phyloP scores from a whole-genome alignment of 2,329 filamentous ascomycete genomes.

The Cyphellophora attinorum region DNA sequence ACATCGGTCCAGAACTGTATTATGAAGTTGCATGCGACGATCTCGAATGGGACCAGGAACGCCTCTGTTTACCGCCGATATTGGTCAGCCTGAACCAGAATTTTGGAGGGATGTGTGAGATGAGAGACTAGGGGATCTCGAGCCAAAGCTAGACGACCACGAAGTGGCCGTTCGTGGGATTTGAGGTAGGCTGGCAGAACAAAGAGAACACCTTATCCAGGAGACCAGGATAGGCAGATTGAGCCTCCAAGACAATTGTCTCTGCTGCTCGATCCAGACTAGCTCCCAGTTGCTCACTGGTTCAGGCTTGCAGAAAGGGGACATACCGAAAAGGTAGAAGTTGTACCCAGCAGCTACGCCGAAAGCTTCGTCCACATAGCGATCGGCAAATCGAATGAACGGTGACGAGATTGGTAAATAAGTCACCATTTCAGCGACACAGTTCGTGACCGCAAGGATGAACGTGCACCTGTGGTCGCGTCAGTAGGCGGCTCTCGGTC shows the following conservation, averaged over 20 bases:
- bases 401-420: constrained; percentile 38
- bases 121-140: too few species aligned
- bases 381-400: constrained; percentile 37
- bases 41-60: constrained; percentile 42
- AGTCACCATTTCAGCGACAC: constrained; percentile 42
- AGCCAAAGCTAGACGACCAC: too few species aligned
- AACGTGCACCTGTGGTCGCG: constrained; percentile 29
- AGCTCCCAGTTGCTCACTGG: too few species aligned
- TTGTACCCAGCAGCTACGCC: constrained; percentile 40
- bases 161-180: too few species aligned
- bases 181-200: too few species aligned
- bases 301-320: too few species aligned
- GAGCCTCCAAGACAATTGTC: too few species aligned
- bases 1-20: constrained; percentile 40
- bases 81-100: too few species aligned
- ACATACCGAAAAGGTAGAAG: constrained; percentile 43
- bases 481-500: too few species aligned
- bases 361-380: constrained; percentile 40
- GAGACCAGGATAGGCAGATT: constrained; percentile 45
- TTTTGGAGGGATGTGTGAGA: too few species aligned
- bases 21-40: constrained; percentile 41
- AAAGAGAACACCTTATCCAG: constrained; percentile 54
- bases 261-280: too few species aligned
- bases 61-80: too few species aligned
- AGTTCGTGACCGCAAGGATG: constrained; percentile 36